Conservation (phyloP, 2,329 filamentous ascomycete genomes). For the Orbilia brochopaga region DNA sequence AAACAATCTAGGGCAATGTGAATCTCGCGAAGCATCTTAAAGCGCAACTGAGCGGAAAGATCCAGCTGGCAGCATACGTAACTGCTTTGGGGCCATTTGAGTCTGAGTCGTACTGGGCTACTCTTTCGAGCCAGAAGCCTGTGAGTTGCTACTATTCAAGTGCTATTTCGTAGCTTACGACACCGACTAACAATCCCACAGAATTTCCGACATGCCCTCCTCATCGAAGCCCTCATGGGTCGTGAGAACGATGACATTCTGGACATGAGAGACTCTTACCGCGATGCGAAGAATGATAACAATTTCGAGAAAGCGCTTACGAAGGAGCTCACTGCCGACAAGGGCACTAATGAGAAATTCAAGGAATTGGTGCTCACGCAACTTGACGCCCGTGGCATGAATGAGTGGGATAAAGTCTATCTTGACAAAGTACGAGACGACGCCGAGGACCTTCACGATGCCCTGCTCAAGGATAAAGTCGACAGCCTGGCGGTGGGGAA, state of each 20-base stretch:
- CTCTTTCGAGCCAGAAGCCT: slow-evolving; percentile 84
- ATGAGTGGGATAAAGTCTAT: slow-evolving; percentile 68
- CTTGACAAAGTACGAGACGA: slow-evolving; percentile 69
- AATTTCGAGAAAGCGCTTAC: slow-evolving; percentile 84
- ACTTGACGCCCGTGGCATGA: slow-evolving; percentile 75
- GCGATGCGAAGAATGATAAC: slow-evolving; percentile 88
- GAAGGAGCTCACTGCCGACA: slow-evolving; percentile 90
- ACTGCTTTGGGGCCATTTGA: slow-evolving; percentile 90
- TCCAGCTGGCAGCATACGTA: slow-evolving; percentile 82
- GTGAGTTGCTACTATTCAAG: slow-evolving; percentile 43
- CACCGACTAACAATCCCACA: slow-evolving; percentile 61
- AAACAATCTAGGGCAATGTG: slow-evolving; percentile 67
- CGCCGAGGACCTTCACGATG: slow-evolving; percentile 72
- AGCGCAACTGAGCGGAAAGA: slow-evolving; percentile 73
- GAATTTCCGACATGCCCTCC: slow-evolving; percentile 73
- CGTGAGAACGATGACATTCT: slow-evolving; percentile 85
- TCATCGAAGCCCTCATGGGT: slow-evolving; percentile 93
- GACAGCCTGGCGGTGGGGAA: slow-evolving; percentile 87
- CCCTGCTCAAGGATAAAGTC: slow-evolving; percentile 63
- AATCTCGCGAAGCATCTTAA: slow-evolving; percentile 88
- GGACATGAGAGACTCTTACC: slow-evolving; percentile 84
- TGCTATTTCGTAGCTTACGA: background rate
- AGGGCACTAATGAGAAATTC: slow-evolving; percentile 65
- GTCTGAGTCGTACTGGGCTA: slow-evolving; percentile 95
- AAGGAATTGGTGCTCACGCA: slow-evolving; percentile 83